A percentile compares a stretch with the other conserved stretches of the same genome.
Evolutionary conservation across 1,284 basidiomycete species (phyloP).

Genomic region (Microbotryum lychnidis-dioicae): DNA sequence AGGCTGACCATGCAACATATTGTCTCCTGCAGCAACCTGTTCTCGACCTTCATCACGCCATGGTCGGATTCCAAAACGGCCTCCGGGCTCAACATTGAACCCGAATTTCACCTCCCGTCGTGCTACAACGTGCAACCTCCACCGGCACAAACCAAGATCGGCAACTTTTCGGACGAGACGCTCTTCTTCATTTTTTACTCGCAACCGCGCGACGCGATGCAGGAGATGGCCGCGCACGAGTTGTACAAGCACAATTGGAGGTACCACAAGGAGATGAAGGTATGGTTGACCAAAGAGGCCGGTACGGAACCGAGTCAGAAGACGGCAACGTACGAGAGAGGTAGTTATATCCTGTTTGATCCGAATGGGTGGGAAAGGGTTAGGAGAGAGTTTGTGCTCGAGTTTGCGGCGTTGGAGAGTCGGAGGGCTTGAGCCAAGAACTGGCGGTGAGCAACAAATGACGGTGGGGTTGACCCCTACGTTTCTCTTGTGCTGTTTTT

Average conservation of each 20-base stretch:
- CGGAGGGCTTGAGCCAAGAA: neutral
- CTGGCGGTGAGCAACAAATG: neutral
- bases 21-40: slow-evolving; percentile 57
- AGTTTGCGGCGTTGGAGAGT: slow-evolving; percentile 6
- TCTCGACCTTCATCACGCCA: slow-evolving; percentile 90
- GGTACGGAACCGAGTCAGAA: slow-evolving; percentile 74
- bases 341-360: slow-evolving; percentile 86
- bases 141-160: slow-evolving; percentile 75
- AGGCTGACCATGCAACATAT: neutral
- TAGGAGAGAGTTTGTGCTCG: slow-evolving; percentile 23
- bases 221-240: slow-evolving; percentile 92
- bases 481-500: no score
- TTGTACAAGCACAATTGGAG: slow-evolving; percentile 97
- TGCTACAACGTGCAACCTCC: slow-evolving; percentile 93
- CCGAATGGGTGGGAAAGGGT: slow-evolving; percentile 73
- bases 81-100: slow-evolving; percentile 71
- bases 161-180: slow-evolving; percentile 90
- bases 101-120: slow-evolving; percentile 74
- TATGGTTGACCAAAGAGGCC: slow-evolving; percentile 93
- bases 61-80: slow-evolving; percentile 67
- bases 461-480: no score
- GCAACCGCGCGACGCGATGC: slow-evolving; percentile 81
- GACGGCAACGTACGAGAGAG: slow-evolving; percentile 79
- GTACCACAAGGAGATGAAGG: slow-evolving; percentile 87
- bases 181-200: slow-evolving; percentile 99